Evolutionary conservation across 176 grass and related monocot species (phyloP).

Genomic region (Cenchrus americanus): DNA sequence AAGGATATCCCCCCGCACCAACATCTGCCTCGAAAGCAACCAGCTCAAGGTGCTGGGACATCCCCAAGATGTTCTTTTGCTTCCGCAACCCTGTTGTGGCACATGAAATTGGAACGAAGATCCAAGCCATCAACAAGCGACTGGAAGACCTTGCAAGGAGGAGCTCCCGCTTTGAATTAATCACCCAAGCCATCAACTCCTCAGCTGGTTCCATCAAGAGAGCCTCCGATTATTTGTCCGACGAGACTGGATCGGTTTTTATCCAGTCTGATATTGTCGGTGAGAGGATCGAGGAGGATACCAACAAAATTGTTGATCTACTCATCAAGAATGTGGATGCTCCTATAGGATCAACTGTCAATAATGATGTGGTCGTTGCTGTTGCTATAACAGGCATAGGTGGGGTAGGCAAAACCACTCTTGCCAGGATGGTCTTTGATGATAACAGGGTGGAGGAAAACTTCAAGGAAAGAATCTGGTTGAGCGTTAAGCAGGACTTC

Average conservation of each 20-base stretch:
- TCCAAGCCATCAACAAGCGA: slow-evolving; percentile 15
- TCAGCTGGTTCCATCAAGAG: not conserved
- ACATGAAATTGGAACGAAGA: slow-evolving; percentile 28
- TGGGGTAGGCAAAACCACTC: slow-evolving; percentile 53
- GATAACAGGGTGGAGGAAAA: not conserved
- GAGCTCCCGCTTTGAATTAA: slow-evolving; percentile 5
- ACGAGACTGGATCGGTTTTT: not conserved
- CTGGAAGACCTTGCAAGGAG: slow-evolving; percentile 4
- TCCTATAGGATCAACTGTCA: not conserved
- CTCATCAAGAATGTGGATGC: not conserved
- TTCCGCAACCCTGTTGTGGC: not conserved
- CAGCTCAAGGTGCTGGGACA: not conserved
- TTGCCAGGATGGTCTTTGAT: slow-evolving; percentile 42
- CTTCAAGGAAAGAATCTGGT: slow-evolving; percentile 21
- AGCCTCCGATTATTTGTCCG: rapidly evolving
- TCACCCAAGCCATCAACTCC: not conserved
- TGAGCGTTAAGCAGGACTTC: not conserved
- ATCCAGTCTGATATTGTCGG: slow-evolving; percentile 5
- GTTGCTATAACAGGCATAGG: slow-evolving; percentile 28
- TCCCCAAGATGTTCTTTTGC: not conserved
- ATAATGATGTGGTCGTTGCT: not conserved
- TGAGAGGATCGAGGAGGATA: slow-evolving; percentile 22
- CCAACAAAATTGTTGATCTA: not conserved
- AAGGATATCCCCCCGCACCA: not conserved
- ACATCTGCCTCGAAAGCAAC: too few relatives aligned